Evolutionary conservation across 352 stramenopile species (phyloP).

Genomic region (Pythium rishiriense): DNA sequence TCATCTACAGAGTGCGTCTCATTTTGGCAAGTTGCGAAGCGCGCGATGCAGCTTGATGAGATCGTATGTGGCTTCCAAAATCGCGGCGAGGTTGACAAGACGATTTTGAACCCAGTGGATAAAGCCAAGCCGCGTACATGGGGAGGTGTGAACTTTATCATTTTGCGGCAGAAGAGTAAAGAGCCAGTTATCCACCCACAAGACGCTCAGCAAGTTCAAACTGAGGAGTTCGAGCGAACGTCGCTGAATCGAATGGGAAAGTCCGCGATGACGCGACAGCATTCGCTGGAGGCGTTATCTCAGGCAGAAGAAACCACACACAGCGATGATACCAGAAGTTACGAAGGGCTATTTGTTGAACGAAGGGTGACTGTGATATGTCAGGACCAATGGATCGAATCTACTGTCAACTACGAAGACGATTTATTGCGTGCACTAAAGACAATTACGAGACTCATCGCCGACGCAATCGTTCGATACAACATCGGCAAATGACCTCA

Average conservation of each 20-base stretch:
- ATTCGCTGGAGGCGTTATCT: neutral
- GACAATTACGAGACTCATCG: neutral
- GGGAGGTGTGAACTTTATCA: slow-evolving; percentile 61
- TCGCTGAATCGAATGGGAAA: slow-evolving; percentile 48
- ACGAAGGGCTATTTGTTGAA: neutral
- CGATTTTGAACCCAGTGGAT: slow-evolving; percentile 67
- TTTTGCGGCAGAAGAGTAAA: slow-evolving; percentile 48
- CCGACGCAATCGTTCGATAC: neutral
- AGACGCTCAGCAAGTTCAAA: slow-evolving; percentile 27
- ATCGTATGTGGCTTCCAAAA: slow-evolving; percentile 81
- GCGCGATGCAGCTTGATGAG: slow-evolving; percentile 37
- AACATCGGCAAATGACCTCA: neutral
- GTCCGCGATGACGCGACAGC: slow-evolving; percentile 42
- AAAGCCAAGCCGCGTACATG: slow-evolving; percentile 56
- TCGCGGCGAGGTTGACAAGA: slow-evolving; percentile 40
- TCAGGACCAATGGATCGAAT: neutral
- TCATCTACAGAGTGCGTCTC: neutral
- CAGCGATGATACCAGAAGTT: neutral
- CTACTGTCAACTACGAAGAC: neutral
- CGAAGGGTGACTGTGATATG: neutral
- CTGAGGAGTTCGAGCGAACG: slow-evolving; percentile 56
- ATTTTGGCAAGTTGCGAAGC: slow-evolving; percentile 2
- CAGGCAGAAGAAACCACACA: neutral
- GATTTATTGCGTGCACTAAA: neutral
- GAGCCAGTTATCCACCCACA: slow-evolving; percentile 26